Percentiles rank a stretch among this genome's conserved stretches.
Conservation (phyloP, 2,329 filamentous ascomycete species). For the Leptodontidium sp. region DNA sequence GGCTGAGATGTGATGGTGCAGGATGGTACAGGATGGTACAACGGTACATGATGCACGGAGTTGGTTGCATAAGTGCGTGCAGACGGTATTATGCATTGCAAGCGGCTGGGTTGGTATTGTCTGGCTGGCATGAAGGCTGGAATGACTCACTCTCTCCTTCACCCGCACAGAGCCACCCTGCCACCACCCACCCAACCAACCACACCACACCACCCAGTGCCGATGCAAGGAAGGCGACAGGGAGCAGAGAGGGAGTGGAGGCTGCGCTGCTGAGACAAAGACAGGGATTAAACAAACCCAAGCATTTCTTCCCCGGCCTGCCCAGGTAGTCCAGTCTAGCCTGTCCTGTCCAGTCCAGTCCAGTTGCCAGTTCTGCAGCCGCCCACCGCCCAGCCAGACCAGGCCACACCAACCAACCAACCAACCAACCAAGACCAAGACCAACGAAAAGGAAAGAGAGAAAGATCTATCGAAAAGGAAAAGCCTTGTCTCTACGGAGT, state of each 20-base stretch:
- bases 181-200: slow-evolving; percentile 3
- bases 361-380: too few species aligned
- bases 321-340: too few species aligned
- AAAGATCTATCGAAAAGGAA: neutral
- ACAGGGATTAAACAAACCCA: slow-evolving; percentile 10
- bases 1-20: slow-evolving; percentile 11
- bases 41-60: neutral
- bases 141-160: slow-evolving; percentile 11
- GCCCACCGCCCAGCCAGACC: neutral
- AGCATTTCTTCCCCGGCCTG: slow-evolving; percentile 8
- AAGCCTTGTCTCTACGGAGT: neutral
- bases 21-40: neutral
- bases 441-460: too few species aligned
- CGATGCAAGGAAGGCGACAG: neutral
- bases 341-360: too few species aligned
- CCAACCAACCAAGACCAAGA: neutral
- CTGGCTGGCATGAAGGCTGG: neutral
- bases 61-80: slow-evolving; percentile 12
- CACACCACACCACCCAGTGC: slow-evolving; percentile 2
- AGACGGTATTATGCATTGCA: slow-evolving; percentile 10
- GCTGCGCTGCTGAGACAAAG: slow-evolving; percentile 14
- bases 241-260: neutral
- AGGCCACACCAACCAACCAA: neutral
- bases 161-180: too few species aligned
- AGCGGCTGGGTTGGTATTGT: neutral